Evolutionary conservation across 148 eudicot species (phyloP).

Genomic region (Cornus suecica): DNA sequence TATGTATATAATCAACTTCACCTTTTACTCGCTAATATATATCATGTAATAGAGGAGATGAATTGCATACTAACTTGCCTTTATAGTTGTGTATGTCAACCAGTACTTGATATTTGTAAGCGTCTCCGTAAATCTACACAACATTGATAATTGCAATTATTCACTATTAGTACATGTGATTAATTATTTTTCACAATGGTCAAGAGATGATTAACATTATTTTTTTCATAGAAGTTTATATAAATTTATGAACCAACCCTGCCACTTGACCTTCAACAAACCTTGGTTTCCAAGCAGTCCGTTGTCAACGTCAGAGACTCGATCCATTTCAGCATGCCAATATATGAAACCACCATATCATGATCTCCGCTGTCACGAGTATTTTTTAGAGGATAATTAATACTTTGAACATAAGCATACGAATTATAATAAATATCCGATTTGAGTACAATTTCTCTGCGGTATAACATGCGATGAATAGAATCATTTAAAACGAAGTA

Average conservation of each 20-base stretch:
- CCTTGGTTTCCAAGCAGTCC: slow-evolving; percentile 30
- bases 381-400: not conserved
- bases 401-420: too few species aligned
- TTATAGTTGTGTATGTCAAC: slow-evolving; percentile 33
- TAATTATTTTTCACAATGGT: too few species aligned
- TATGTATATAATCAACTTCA: not conserved
- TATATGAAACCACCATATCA: slow-evolving; percentile 23
- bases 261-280: slow-evolving; percentile 25
- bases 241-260: slow-evolving; percentile 22
- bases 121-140: slow-evolving; percentile 13
- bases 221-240: too few species aligned
- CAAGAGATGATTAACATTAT: not conserved
- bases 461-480: too few species aligned
- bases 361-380: slow-evolving; percentile 35
- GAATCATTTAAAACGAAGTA: not conserved
- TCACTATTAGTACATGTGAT: too few species aligned
- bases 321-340: slow-evolving; percentile 23
- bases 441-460: too few species aligned
- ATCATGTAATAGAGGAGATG: not conserved
- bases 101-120: slow-evolving; percentile 7
- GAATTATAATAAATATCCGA: too few species aligned
- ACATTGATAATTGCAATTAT: not conserved
- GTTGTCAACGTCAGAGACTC: not conserved
- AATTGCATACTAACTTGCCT: slow-evolving; percentile 14
- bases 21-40: not conserved